Percentiles rank a stretch among this genome's conserved stretches.
These are phyloP conservation scores for Lichenothelia convexa DNA, from an alignment of 495 filamentous ascomycete genomes.

Conservation along the genomic window DNA sequence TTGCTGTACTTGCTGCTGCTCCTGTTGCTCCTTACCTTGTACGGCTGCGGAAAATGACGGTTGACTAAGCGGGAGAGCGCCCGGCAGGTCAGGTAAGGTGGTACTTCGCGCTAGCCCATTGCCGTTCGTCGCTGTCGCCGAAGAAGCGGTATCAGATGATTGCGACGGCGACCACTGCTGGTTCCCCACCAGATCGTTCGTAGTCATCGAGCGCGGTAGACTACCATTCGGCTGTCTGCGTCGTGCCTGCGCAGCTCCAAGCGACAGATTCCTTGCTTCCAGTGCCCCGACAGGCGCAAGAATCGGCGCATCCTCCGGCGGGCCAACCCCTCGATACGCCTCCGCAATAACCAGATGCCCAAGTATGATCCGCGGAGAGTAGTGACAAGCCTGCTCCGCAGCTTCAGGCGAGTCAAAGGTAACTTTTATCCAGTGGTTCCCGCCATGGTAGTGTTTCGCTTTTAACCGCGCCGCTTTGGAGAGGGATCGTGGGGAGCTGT, in stretches of 20 bases:
- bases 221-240: constrained; percentile 4
- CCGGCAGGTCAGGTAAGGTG: constrained; percentile 5
- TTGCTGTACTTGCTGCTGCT: neutral
- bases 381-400: constrained; percentile 55
- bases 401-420: constrained; percentile 72
- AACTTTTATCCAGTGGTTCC: constrained; percentile 80
- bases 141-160: constrained; percentile 32
- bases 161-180: constrained; percentile 5
- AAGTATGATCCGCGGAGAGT: constrained; percentile 58
- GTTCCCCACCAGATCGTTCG: constrained; percentile 20
- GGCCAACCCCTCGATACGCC: constrained; percentile 51
- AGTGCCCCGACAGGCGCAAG: too few relatives aligned
- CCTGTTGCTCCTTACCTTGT: neutral
- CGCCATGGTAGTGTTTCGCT: constrained; percentile 56
- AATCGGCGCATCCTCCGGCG: constrained; percentile 44
- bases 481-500: constrained; percentile 34
- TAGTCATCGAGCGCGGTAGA: constrained; percentile 20
- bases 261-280: constrained; percentile 10
- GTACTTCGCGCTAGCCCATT: constrained; percentile 9
- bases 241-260: constrained; percentile 12
- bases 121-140: constrained; percentile 37
- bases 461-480: constrained; percentile 52
- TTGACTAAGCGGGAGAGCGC: constrained; percentile 13
- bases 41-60: constrained; percentile 16
- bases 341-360: constrained; percentile 66